Evolutionary conservation across 2,329 filamentous ascomycete genomes (phyloP).

Genomic region (Pseudogymnoascus sp.): DNA sequence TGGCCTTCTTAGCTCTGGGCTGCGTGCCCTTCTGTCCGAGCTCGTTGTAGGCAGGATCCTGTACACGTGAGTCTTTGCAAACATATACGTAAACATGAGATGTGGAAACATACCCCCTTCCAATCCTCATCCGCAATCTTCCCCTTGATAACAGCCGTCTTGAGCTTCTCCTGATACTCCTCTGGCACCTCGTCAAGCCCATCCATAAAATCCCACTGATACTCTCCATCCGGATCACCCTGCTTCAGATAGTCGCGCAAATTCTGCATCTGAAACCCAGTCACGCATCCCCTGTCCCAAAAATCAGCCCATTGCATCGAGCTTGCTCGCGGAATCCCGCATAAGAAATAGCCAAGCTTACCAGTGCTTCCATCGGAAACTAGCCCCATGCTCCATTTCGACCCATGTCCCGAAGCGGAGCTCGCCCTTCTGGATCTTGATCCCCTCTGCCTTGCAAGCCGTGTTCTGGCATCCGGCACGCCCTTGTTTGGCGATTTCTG

Average conservation of each 20-base stretch:
- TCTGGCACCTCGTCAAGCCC: conserved; percentile 53
- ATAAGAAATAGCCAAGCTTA: conserved; percentile 33
- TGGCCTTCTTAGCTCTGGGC: conserved; percentile 19
- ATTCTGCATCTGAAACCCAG: conserved; percentile 62
- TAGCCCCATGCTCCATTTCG: conserved; percentile 47
- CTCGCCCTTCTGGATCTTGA: conserved; percentile 72
- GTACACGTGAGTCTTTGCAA: not conserved
- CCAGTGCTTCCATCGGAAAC: conserved; percentile 83
- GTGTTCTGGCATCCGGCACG: conserved; percentile 67
- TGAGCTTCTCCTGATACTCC: conserved; percentile 65
- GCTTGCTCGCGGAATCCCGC: too few relatives aligned
- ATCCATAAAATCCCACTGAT: conserved; percentile 38
- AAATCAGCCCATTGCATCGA: not conserved
- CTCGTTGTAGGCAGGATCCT: conserved; percentile 29
- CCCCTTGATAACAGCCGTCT: conserved; percentile 62
- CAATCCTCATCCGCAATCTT: conserved; percentile 81
- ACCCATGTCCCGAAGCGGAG: conserved; percentile 71
- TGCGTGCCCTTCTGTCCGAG: conserved; percentile 23
- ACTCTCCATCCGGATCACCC: conserved; percentile 40
- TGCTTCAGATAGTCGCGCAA: conserved; percentile 48
- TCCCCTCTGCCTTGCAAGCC: conserved; percentile 59
- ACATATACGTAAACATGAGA: not conserved
- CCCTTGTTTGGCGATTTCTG: conserved; percentile 62
- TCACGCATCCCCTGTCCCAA: conserved; percentile 73
- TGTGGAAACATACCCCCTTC: conserved; percentile 60